These are phyloP conservation scores for Kwoniella newhampshirensis DNA, from an alignment of 768 basidiomycete species.

Conservation along the genomic window DNA sequence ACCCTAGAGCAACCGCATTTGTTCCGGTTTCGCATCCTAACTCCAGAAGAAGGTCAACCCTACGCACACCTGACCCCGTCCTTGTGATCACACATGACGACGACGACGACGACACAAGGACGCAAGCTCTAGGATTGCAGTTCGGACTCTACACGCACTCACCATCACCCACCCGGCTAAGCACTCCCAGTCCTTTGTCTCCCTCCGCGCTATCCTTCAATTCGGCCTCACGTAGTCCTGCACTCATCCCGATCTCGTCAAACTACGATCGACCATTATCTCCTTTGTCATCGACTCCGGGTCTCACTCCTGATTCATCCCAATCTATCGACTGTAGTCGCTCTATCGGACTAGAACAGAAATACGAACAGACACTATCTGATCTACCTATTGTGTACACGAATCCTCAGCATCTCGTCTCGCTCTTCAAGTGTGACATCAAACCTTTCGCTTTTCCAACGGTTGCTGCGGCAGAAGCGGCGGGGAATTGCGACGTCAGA, in stretches of 20 bases:
- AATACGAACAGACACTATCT: not conserved
- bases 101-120: not conserved
- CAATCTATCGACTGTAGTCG: not conserved
- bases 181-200: not conserved
- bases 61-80: constrained; percentile 2
- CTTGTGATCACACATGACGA: not conserved
- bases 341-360: no score
- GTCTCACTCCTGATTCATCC: constrained; percentile 9
- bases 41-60: not conserved
- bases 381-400: constrained; percentile 6
- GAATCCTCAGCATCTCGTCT: not conserved
- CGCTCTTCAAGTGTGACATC: constrained; percentile 3
- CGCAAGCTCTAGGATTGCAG: no score
- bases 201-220: not conserved
- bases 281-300: constrained; percentile 15
- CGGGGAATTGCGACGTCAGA: no score
- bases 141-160: no score
- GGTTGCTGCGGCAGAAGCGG: no score
- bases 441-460: constrained; percentile 8
- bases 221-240: no score
- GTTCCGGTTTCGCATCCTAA: not conserved
- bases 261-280: not conserved
- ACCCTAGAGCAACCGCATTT: not conserved
- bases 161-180: not conserved
- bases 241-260: not conserved